Evolutionary conservation across 306 rosid genomes (phyloP), one percentile per base, ranked within the genome.

Genomic region (Adenanthera pavonina): DNA sequence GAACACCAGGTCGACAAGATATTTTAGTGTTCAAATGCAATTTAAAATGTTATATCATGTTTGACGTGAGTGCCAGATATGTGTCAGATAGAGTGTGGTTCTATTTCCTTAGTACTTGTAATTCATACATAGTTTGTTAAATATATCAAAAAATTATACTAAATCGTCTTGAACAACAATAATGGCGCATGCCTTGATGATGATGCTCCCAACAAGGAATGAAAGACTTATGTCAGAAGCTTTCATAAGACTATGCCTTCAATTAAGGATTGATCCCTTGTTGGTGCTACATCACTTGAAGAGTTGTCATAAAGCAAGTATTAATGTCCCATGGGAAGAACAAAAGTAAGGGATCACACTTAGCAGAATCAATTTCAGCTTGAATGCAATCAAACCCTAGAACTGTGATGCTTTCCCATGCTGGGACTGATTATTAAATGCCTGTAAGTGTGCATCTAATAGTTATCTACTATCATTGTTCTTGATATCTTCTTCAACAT

Each of bases 401-500:
- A 41, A 52, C 59, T 25, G 33, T 43, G 59, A 12, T 41, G 59
- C 69, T 9, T 69, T 69, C 76, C 57, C n/a, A 40, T 69, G 19
- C 82, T 44, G 17, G 38, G 40, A 57, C 9, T 33, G 6, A 57
- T 44, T 79, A 47, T 17, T 17, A 34, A 6, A 79, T 70, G 59
- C 70, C 47, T 57, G 7, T n/a, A 11, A 38, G 30, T 36, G 44
- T 65, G 47, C 25, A 36, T 38, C 47, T 65, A 16, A 65, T 17
- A 44, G 51, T 56, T 36, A 41, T 51, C 9, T 11, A 30, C 16
- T 40, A 20, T 33, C 17, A 47, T 4, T 6, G 57, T 43, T 17
- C 53, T 54, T 52, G 60, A 51, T 74, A 4, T 66, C 46, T 72
- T 66, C 61, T 72, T 80, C 40, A 41, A 72, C 44, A 7, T 59